These are phyloP conservation scores for Starmera pachycereana DNA, from an alignment of 805 yeast genomes.

Conservation along the genomic window DNA sequence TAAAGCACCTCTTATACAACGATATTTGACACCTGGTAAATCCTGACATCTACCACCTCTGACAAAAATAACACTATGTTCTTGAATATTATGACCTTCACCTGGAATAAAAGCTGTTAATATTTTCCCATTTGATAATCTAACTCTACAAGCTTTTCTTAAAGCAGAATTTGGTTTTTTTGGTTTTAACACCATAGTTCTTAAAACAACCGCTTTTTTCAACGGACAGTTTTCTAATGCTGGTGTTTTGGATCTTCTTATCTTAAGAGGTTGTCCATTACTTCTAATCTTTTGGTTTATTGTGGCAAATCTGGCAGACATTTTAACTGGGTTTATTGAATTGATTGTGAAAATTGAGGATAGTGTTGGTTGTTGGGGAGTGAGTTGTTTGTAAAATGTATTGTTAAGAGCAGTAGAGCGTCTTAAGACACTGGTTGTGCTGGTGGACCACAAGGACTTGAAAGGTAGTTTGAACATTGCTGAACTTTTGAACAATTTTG, in stretches of 20 bases:
- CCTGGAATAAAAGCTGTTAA: conserved; percentile 95
- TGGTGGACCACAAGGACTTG: neutral
- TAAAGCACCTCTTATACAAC: conserved; percentile 83
- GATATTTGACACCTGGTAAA: conserved; percentile 96
- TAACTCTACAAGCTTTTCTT: conserved; percentile 92
- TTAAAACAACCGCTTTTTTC: conserved; percentile 83
- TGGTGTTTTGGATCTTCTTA: conserved; percentile 54
- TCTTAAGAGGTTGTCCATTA: conserved; percentile 39
- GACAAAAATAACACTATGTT: conserved; percentile 89
- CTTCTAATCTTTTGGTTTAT: conserved; percentile 72
- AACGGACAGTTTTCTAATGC: conserved; percentile 79
- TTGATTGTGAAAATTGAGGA: conserved; percentile 7
- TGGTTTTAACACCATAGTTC: conserved; percentile 93
- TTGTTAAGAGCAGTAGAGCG: neutral
- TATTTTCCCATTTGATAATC: conserved; percentile 81
- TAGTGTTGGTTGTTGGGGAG: neutral
- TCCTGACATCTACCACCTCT: conserved; percentile 99
- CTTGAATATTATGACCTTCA: conserved; percentile 97
- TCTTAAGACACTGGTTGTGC: neutral
- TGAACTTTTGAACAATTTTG: neutral
- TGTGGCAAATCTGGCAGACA: conserved; percentile 38
- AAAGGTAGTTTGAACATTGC: neutral
- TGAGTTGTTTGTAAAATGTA: neutral
- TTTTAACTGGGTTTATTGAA: conserved; percentile 8
- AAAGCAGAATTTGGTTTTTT: conserved; percentile 98